Percentiles rank a stretch among this genome's conserved stretches.
These are phyloP conservation scores for Chamaenerion angustifolium DNA, from an alignment of 345 rosid species.

Conservation along the genomic window DNA sequence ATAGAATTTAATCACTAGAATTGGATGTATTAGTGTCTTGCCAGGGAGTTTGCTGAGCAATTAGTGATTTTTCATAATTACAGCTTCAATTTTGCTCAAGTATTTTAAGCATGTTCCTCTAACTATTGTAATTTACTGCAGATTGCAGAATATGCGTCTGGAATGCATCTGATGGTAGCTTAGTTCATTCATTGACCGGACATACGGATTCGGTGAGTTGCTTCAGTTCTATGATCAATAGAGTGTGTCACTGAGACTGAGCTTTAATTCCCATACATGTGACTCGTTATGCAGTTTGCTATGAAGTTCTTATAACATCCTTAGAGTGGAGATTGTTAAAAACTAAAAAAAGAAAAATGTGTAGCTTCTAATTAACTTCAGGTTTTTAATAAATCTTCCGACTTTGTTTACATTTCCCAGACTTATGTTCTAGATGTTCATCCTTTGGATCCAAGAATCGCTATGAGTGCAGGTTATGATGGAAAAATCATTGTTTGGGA, in stretches of 20 bases:
- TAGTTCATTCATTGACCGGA: constrained; percentile 95
- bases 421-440: constrained; percentile 98
- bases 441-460: constrained; percentile 95
- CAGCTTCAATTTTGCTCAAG: background rate
- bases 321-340: background rate
- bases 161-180: constrained; percentile 96
- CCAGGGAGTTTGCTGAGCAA: background rate
- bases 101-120: background rate
- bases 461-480: constrained; percentile 99
- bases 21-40: too few species aligned
- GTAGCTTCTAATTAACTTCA: too few species aligned
- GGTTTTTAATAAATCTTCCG: background rate
- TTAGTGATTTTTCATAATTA: background rate
- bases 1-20: too few species aligned
- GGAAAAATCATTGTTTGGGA: constrained; percentile 97
- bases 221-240: background rate
- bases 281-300: too few species aligned
- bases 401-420: constrained; percentile 26
- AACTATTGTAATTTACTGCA: constrained; percentile 20
- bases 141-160: constrained; percentile 99
- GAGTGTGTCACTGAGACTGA: too few species aligned
- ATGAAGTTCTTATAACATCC: background rate
- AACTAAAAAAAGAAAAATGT: too few species aligned
- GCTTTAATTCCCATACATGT: too few species aligned
- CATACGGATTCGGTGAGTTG: constrained; percentile 85